Evolutionary conservation across 306 rosid genomes (phyloP).

Genomic region (Vigna reflexopilosa): DNA sequence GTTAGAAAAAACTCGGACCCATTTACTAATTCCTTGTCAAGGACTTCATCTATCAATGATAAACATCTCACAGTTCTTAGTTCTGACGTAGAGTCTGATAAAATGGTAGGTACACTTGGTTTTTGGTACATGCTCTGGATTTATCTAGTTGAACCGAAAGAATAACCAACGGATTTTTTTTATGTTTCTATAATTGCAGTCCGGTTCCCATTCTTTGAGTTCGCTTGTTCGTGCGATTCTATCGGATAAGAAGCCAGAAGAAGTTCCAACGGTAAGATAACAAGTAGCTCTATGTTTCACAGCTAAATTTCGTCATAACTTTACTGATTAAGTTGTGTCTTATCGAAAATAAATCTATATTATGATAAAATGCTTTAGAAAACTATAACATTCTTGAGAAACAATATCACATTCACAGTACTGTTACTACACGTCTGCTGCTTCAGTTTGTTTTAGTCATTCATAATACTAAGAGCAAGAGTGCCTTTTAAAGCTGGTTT

Average conservation of each 20-base stretch:
- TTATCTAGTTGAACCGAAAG: slow-evolving; percentile 38
- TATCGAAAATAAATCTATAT: background rate
- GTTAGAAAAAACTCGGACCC: slow-evolving; percentile 89
- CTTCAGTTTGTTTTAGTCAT: background rate
- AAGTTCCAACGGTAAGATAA: slow-evolving; percentile 77
- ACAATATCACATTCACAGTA: background rate
- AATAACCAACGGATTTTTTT: slow-evolving; percentile 15
- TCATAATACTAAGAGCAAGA: slow-evolving; percentile 10
- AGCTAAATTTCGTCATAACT: slow-evolving; percentile 24
- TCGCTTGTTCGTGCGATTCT: slow-evolving; percentile 73
- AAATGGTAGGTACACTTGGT: slow-evolving; percentile 79
- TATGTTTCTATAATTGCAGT: slow-evolving; percentile 53
- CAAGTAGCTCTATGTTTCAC: slow-evolving; percentile 23
- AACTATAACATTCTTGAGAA: background rate
- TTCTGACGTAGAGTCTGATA: slow-evolving; percentile 63
- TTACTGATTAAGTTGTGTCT: slow-evolving; percentile 1
- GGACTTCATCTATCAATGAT: slow-evolving; percentile 72
- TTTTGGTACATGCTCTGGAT: slow-evolving; percentile 36
- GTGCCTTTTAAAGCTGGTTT: slow-evolving; percentile 28
- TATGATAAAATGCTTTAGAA: slow-evolving; percentile 2
- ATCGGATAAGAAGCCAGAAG: slow-evolving; percentile 89
- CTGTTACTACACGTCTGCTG: background rate
- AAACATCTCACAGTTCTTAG: slow-evolving; percentile 53
- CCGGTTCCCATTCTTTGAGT: slow-evolving; percentile 70
- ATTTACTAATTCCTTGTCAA: slow-evolving; percentile 78